Evolutionary conservation across 1,284 basidiomycete genomes (phyloP), one percentile per base, ranked within the genome.

Genomic region (Ceratobasidium theobromae): DNA sequence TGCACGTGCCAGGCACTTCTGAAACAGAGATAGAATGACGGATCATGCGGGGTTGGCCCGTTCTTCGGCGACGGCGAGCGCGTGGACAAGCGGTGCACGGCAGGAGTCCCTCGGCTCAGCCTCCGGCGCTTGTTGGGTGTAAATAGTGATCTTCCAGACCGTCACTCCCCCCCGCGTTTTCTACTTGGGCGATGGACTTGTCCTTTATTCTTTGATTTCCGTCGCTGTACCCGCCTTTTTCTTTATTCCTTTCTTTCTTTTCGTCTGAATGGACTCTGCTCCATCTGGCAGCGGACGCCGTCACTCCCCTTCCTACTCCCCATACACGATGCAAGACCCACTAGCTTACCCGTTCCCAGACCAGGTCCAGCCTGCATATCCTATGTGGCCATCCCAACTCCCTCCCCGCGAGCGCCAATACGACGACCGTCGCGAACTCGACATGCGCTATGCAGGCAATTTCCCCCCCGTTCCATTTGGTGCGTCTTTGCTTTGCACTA

Each of bases 231-330:
- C 21, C 45, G 38, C 45, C 41, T n/a, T 52, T 62, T 52, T 12
- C 18, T 23, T 57, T 23, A 12, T 46, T 11, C 43, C 43, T n/a
- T 45, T 45, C 41, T n/a, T 21, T 43, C 32, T 58, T 48, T 30
- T 11, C 43, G 21, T 57, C 41, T 45, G 57, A 60, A 62, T 62
- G 58, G 58, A 62, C 32, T 62, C 46, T 32, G 48, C 23, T 51
- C 58, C 58, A 51, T 62, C 58, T 41, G 58, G 58, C 48, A 62
- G 48, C 25, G 48, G 43, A 21, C 58, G 33, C n/a, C 58, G 58
- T 16, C 46, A 62, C 46, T 9, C 21, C 58, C 9, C 58, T 48
- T 6, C 45, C 58, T 23, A 21, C 25, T 30, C 51, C 32, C 48
- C 58, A 62, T 41, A 51, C 58, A 16, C 58, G 35, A 52, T 62